Evolutionary conservation across 2,329 filamentous ascomycete species (phyloP), one percentile per base, ranked within the genome.

Genomic region (Pseudogymnoascus sp.): DNA sequence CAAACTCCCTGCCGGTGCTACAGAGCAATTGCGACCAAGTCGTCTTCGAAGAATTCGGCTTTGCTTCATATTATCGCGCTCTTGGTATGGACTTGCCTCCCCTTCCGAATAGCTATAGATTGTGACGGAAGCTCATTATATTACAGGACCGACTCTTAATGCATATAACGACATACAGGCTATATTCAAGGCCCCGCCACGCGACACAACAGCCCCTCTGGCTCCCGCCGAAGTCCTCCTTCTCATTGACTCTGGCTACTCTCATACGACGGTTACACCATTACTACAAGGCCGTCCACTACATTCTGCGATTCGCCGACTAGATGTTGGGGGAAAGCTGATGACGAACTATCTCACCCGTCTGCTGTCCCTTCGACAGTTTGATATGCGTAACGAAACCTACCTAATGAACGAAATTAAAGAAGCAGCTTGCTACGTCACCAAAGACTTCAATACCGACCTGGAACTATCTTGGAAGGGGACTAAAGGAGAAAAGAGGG

Each of bases 351-450:
- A 96, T 72, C 80, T 99, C 35, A 93, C 94, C 57, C 89, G 94
- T 62, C 81, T 96, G 13, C 85, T 97, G 15, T 97, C 92, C 1
- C 81, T 95, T 11, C 87, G 94, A 5, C 92, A 97, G 70, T 96
- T 95, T 74, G 93, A 97, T 72, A 92, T 99, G 85, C 86, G 94
- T 64, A 92, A 96, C 73, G 94, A 99, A 69, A 88, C 89, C 0
- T 87, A 95, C 73, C 87, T 97, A 59, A 91, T 97, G 72, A 96
- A 96, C 69, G 90, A 97, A 73, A 92, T 97, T 74, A 99, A 99
- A 71, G 94, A 99, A 72, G 82, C 87, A 4, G 86, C 89, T 0
- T 96, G 90, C 71, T 97, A 89, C 68, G 86, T 97, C 9, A 88
- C 89, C 2, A 77, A 83, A 0, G 85, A 95, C 70, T 97, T 97